These are phyloP conservation scores for Debaryomyces singareniensis DNA, from an alignment of 1,139 yeast genomes.

Conservation along the genomic window DNA sequence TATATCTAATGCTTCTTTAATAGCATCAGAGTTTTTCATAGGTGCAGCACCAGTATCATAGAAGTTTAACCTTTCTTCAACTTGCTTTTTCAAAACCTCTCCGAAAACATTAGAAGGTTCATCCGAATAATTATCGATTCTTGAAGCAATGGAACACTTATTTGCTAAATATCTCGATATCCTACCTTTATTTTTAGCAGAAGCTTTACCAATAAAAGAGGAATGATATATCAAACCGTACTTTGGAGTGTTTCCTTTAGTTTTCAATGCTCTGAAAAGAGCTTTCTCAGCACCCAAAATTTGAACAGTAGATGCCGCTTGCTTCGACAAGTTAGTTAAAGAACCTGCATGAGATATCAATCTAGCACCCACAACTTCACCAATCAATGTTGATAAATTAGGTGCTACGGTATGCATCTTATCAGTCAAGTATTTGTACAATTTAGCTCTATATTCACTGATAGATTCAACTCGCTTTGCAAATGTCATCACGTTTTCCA, in stretches of 20 bases:
- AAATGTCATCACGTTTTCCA: conserved; percentile 77
- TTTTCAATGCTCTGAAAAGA: conserved; percentile 93
- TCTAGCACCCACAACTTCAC: conserved; percentile 98
- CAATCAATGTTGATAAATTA: conserved; percentile 88
- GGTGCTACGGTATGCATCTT: conserved; percentile 99
- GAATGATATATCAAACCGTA: conserved; percentile 97
- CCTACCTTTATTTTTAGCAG: conserved; percentile 97
- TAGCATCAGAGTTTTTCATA: conserved; percentile 92
- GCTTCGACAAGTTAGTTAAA: conserved; percentile 87
- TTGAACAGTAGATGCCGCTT: conserved; percentile 98
- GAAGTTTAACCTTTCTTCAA: conserved; percentile 93
- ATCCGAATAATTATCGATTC: conserved; percentile 93
- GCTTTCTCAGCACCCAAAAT: conserved; percentile 99
- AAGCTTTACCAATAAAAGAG: conserved; percentile 94
- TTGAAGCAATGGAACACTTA: conserved; percentile 97
- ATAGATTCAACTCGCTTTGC: conserved; percentile 95
- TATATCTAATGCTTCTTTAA: conserved; percentile 80
- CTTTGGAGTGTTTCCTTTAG: conserved; percentile 98
- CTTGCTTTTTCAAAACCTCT: conserved; percentile 86
- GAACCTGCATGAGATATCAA: conserved; percentile 97
- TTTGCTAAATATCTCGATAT: conserved; percentile 97
- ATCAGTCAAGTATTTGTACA: conserved; percentile 79
- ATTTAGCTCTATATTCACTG: conserved; percentile 90
- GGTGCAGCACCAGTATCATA: conserved; percentile 97
- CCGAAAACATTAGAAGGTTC: conserved; percentile 87